Conservation (phyloP, 345 rosid species). For the Aurinia saxatilis region DNA sequence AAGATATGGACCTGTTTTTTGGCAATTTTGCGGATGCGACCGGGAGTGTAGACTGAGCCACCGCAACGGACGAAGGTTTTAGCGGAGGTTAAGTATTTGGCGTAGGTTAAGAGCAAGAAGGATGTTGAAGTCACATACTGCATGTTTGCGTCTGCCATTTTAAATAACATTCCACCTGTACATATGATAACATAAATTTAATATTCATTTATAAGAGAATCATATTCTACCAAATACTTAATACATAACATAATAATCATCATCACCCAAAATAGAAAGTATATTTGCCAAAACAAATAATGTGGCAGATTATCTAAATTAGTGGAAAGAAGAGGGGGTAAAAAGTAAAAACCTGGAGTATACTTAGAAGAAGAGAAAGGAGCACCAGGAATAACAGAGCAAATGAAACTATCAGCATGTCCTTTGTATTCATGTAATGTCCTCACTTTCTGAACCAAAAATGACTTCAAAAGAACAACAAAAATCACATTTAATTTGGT, state of each 20-base stretch:
- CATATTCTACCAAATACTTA: neutral
- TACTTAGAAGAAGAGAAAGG: constrained; percentile 70
- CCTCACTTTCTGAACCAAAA: constrained; percentile 67
- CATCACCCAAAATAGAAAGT: neutral
- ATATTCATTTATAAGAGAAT: neutral
- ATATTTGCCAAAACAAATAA: constrained; percentile 14
- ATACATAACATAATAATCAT: neutral
- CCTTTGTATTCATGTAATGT: constrained; percentile 88
- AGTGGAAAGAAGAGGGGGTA: constrained; percentile 2
- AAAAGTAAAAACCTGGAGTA: constrained; percentile 60
- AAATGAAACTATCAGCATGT: constrained; percentile 92
- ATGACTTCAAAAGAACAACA: constrained; percentile 31
- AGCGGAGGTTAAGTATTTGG: constrained; percentile 44
- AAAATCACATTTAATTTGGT: neutral
- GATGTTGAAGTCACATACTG: constrained; percentile 58
- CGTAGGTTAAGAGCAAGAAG: constrained; percentile 48
- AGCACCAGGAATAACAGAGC: constrained; percentile 87
- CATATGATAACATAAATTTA: neutral
- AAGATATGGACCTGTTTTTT: constrained; percentile 32
- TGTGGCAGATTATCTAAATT: neutral
- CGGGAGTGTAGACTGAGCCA: constrained; percentile 37
- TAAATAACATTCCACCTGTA: constrained; percentile 74
- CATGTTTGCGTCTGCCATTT: constrained; percentile 47
- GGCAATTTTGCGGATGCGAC: constrained; percentile 41
- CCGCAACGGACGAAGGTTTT: constrained; percentile 44